Evolutionary conservation across 1,284 basidiomycete species (phyloP).

Genomic region (Hortiboletus rubellus): DNA sequence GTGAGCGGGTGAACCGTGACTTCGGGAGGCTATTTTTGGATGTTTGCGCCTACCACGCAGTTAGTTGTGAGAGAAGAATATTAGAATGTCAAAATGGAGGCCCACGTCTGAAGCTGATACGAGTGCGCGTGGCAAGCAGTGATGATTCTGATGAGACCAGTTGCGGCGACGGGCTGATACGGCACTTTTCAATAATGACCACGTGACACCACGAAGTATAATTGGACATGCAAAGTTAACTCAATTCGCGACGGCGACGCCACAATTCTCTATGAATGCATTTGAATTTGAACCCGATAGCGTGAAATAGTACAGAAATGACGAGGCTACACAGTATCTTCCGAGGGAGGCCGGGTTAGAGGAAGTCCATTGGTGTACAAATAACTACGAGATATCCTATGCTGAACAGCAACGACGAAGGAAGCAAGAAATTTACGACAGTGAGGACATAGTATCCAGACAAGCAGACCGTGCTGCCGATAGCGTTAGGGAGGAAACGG

Average conservation of each 20-base stretch:
- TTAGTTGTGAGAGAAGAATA: background rate
- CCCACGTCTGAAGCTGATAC: background rate
- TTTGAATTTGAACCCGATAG: conserved; percentile 21
- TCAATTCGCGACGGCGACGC: conserved; percentile 5
- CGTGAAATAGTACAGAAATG: conserved; percentile 26
- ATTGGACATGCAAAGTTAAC: conserved; percentile 8
- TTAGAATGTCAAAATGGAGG: background rate
- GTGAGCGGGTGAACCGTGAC: background rate
- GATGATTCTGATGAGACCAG: background rate
- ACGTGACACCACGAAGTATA: conserved; percentile 10
- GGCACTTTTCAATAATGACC: background rate
- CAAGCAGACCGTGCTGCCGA: conserved; percentile 33
- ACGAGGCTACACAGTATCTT: conserved; percentile 35
- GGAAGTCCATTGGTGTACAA: conserved; percentile 35
- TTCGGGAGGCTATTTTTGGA: background rate
- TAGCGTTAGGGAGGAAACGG: conserved; percentile 27
- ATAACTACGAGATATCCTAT: conserved; percentile 36
- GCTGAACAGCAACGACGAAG: conserved; percentile 27
- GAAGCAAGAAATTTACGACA: conserved; percentile 19
- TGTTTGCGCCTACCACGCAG: background rate
- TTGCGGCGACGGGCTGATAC: conserved; percentile 10
- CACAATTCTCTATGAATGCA: conserved; percentile 23
- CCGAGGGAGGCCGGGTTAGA: conserved; percentile 15
- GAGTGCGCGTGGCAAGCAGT: conserved; percentile 1
- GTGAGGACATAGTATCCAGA: conserved; percentile 20